A percentile compares a stretch with the other conserved stretches of the same genome.
These are phyloP conservation scores for Plectranthus barbatus DNA, from an alignment of 257 asterid genomes.

Conservation along the genomic window DNA sequence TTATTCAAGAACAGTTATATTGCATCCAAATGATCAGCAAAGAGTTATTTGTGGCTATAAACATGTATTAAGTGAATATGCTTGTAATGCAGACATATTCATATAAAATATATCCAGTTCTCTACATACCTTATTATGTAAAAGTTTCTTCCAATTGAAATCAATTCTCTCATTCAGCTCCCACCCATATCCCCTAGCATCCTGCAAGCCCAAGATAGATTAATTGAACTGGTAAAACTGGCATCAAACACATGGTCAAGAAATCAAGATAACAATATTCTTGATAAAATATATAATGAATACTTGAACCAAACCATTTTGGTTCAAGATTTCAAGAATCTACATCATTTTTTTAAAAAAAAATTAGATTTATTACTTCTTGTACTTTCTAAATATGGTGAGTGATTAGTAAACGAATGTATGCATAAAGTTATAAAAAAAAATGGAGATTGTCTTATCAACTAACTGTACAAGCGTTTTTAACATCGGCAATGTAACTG, in stretches of 20 bases:
- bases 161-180: conserved; percentile 66
- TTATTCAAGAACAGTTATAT: neutral
- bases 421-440: no score
- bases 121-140: conserved; percentile 72
- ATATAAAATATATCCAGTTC: neutral
- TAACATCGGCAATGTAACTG: neutral
- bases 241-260: neutral
- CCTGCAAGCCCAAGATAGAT: conserved; percentile 39
- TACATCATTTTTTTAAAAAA: neutral
- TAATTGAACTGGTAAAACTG: neutral
- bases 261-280: neutral
- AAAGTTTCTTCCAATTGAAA: conserved; percentile 91
- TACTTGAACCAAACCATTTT: neutral
- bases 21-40: neutral
- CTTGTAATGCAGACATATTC: neutral
- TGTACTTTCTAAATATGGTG: neutral
- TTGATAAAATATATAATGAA: neutral
- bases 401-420: neutral
- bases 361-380: neutral
- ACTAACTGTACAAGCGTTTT: neutral
- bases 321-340: neutral
- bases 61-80: neutral
- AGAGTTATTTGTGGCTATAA: neutral
- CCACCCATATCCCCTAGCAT: conserved; percentile 92
- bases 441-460: neutral